phyloP scores from a whole-genome alignment of 163 green algal species.

The Coccomyxa subellipsoidea region DNA sequence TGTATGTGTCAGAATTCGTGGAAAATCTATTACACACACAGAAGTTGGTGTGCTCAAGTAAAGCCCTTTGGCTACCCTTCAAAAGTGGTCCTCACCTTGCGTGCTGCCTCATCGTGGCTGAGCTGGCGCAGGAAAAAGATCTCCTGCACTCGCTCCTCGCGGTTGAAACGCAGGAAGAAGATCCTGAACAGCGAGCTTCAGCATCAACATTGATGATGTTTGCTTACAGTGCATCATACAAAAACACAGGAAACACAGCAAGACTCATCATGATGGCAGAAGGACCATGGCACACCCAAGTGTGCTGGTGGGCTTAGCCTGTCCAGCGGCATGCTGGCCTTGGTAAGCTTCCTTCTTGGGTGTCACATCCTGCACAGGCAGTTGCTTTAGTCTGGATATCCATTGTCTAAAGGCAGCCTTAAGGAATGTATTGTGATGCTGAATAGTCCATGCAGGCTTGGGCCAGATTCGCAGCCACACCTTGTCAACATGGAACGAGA shows the following conservation, averaged over 20 bases:
- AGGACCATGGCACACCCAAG: neutral
- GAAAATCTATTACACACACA: neutral
- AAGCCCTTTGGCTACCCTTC: neutral
- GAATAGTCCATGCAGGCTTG: neutral
- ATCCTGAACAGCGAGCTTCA: too few relatives aligned
- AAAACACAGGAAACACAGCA: neutral
- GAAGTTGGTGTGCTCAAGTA: too few relatives aligned
- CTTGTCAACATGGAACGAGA: constrained; percentile 15
- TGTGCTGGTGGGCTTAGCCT: neutral
- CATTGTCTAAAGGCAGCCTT: neutral
- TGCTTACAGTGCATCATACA: too few relatives aligned
- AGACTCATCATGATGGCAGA: neutral
- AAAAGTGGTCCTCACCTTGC: constrained; percentile 16
- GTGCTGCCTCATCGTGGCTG: constrained; percentile 25
- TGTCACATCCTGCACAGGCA: neutral
- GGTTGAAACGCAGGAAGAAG: constrained; percentile 25
- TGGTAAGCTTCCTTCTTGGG: neutral
- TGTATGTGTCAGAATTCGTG: too few relatives aligned
- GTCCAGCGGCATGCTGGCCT: neutral
- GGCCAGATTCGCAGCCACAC: neutral
- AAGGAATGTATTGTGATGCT: neutral
- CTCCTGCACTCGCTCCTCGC: constrained; percentile 6
- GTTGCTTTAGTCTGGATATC: neutral
- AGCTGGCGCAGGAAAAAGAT: constrained; percentile 39
- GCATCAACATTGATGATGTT: too few relatives aligned